Conservation (phyloP, 1,284 basidiomycete species). For the Stereum hirsutum region DNA sequence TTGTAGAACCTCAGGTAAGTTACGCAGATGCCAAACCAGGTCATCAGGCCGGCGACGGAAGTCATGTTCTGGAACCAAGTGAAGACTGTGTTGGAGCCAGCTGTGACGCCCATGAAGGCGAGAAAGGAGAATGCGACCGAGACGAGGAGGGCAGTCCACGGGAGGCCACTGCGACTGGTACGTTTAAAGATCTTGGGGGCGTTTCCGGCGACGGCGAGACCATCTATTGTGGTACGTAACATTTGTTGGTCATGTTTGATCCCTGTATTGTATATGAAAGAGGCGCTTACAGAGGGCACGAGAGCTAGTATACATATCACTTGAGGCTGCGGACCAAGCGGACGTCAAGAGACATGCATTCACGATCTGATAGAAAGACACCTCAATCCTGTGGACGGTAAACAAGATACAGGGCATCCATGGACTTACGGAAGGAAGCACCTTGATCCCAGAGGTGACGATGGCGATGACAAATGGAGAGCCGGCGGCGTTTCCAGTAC, state of each 20-base stretch:
- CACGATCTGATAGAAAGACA: slow-evolving; percentile 59
- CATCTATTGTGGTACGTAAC: slow-evolving; percentile 48
- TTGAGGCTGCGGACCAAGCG: slow-evolving; percentile 82
- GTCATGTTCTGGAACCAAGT: slow-evolving; percentile 67
- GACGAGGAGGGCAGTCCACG: slow-evolving; percentile 65
- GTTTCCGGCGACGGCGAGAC: slow-evolving; percentile 69
- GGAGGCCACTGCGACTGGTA: slow-evolving; percentile 67
- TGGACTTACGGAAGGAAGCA: slow-evolving; percentile 41
- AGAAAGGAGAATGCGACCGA: slow-evolving; percentile 66
- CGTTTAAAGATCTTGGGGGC: slow-evolving; percentile 69
- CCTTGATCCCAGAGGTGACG: slow-evolving; percentile 64
- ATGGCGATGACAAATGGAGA: slow-evolving; percentile 84
- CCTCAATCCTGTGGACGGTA: background rate
- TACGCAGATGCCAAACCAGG: slow-evolving; percentile 79
- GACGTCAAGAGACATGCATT: slow-evolving; percentile 83
- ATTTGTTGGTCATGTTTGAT: background rate
- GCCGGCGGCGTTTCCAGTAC: slow-evolving; percentile 50
- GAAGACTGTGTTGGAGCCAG: slow-evolving; percentile 42
- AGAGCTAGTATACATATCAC: slow-evolving; percentile 77
- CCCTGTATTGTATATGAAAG: background rate
- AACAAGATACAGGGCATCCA: too few species aligned
- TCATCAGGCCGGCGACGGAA: slow-evolving; percentile 55
- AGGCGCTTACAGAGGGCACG: slow-evolving; percentile 65
- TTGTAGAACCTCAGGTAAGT: slow-evolving; percentile 77
- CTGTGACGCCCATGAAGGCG: slow-evolving; percentile 58